These are phyloP conservation scores for Fusarium coicis DNA, from an alignment of 2,329 filamentous ascomycete genomes.

Conservation along the genomic window DNA sequence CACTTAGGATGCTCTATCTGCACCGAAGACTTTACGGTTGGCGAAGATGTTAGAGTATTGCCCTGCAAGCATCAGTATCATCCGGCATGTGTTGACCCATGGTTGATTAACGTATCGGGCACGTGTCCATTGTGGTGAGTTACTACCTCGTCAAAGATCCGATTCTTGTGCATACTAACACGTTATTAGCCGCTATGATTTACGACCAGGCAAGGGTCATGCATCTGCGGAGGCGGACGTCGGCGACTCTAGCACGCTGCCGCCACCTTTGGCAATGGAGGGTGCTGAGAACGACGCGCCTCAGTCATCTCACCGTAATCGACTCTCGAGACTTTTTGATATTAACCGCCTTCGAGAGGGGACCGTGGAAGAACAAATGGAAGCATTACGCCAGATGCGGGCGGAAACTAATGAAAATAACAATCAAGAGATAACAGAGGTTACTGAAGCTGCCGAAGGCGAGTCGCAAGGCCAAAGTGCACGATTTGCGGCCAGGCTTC, in stretches of 20 bases:
- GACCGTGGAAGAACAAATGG: constrained; percentile 71
- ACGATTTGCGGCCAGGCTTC: constrained; percentile 60
- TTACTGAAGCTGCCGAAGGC: constrained; percentile 38
- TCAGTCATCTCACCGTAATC: constrained; percentile 52
- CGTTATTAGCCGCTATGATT: constrained; percentile 62
- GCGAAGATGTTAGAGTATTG: constrained; percentile 74
- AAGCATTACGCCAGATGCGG: constrained; percentile 61
- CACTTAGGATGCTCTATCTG: constrained; percentile 73
- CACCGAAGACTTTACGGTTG: constrained; percentile 74
- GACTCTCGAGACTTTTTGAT: constrained; percentile 65
- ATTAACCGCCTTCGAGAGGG: constrained; percentile 67
- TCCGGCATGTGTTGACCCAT: constrained; percentile 74
- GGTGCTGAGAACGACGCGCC: constrained; percentile 48
- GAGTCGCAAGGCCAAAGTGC: constrained; percentile 55
- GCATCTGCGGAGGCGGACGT: constrained; percentile 29
- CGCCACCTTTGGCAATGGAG: constrained; percentile 57
- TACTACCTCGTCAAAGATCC: neutral
- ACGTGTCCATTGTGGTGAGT: constrained; percentile 76
- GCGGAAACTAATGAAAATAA: constrained; percentile 40
- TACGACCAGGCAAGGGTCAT: constrained; percentile 55
- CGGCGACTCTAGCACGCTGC: constrained; percentile 43
- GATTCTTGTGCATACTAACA: constrained; percentile 31
- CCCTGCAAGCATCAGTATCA: constrained; percentile 77
- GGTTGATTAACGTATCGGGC: constrained; percentile 75
- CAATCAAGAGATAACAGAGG: constrained; percentile 24